Conservation (phyloP, 495 filamentous ascomycete species). For the Penicillium chermesinum region DNA sequence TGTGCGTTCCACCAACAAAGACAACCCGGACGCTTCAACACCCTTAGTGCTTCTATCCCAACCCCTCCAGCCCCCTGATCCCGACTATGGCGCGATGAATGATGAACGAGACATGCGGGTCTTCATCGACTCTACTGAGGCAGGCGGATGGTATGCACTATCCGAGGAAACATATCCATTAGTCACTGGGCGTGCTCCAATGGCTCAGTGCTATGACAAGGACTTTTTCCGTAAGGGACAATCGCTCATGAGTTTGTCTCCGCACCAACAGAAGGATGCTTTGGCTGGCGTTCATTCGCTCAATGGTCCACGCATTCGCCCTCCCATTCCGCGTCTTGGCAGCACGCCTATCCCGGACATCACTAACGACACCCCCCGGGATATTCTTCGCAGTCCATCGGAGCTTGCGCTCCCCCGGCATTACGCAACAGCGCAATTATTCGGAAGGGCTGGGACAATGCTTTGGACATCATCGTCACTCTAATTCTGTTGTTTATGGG, state of each 20-base stretch:
- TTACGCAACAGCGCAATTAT: conserved; percentile 49
- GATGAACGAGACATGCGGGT: conserved; percentile 60
- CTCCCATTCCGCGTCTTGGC: conserved; percentile 34
- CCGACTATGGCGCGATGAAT: conserved; percentile 50
- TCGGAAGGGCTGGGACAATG: conserved; percentile 49
- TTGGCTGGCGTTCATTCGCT: conserved; percentile 51
- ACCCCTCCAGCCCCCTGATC: conserved; percentile 62
- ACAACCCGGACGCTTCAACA: conserved; percentile 50
- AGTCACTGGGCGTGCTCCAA: conserved; percentile 62
- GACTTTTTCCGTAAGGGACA: conserved; percentile 48
- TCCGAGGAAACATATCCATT: conserved; percentile 82
- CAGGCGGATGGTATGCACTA: conserved; percentile 89
- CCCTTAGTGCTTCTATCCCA: conserved; percentile 80
- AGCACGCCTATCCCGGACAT: conserved; percentile 26
- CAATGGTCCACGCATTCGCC: conserved; percentile 32
- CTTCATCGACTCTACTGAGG: conserved; percentile 81
- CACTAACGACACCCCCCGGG: conserved; percentile 40
- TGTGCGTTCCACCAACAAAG: conserved; percentile 58
- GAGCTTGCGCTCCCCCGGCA: conserved; percentile 43
- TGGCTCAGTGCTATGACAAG: conserved; percentile 59
- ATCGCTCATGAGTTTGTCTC: conserved; percentile 36
- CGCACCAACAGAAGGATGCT: conserved; percentile 43
- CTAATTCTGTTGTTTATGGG: conserved; percentile 40
- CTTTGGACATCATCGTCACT: conserved; percentile 46
- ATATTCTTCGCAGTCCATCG: conserved; percentile 34